phyloP scores from a whole-genome alignment of 345 rosid species.

The Melastoma malabathricum region DNA sequence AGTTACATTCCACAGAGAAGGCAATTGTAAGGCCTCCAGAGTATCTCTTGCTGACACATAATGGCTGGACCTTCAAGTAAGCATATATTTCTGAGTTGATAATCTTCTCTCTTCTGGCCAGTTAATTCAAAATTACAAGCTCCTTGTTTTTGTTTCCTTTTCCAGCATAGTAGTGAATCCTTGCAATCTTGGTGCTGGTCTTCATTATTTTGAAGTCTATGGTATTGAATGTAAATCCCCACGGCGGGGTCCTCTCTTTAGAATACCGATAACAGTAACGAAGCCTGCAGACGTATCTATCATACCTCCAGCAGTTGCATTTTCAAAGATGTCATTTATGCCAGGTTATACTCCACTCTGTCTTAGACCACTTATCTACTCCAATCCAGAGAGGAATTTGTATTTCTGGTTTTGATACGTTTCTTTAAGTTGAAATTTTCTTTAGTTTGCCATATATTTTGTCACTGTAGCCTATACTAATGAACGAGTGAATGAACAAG shows the following conservation, averaged over 20 bases:
- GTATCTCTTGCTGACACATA: conserved; percentile 75
- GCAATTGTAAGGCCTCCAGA: conserved; percentile 69
- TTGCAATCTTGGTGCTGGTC: conserved; percentile 62
- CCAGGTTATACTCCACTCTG: conserved; percentile 40
- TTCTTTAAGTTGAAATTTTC: too few relatives aligned
- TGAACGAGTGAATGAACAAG: too few relatives aligned
- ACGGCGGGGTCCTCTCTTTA: conserved; percentile 86
- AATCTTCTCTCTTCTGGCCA: neutral
- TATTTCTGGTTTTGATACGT: too few relatives aligned
- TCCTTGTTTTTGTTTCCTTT: conserved; percentile 7
- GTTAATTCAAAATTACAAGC: neutral
- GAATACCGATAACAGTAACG: conserved; percentile 73
- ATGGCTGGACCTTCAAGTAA: conserved; percentile 92
- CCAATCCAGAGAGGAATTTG: neutral
- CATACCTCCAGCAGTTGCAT: conserved; percentile 61
- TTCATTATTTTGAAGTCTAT: conserved; percentile 79
- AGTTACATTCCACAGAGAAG: conserved; percentile 60
- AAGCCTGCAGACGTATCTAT: conserved; percentile 50
- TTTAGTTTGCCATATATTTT: too few relatives aligned
- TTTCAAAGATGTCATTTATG: conserved; percentile 61
- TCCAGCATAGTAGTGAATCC: conserved; percentile 93
- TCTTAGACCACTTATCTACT: neutral
- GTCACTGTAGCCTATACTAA: too few relatives aligned
- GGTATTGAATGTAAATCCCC: conserved; percentile 94
- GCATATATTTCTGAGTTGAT: conserved; percentile 22